Percentiles rank a stretch among this genome's conserved stretches.
These are phyloP conservation scores for Zymoseptoria brevis DNA, from an alignment of 2,329 filamentous ascomycete genomes.

Conservation along the genomic window DNA sequence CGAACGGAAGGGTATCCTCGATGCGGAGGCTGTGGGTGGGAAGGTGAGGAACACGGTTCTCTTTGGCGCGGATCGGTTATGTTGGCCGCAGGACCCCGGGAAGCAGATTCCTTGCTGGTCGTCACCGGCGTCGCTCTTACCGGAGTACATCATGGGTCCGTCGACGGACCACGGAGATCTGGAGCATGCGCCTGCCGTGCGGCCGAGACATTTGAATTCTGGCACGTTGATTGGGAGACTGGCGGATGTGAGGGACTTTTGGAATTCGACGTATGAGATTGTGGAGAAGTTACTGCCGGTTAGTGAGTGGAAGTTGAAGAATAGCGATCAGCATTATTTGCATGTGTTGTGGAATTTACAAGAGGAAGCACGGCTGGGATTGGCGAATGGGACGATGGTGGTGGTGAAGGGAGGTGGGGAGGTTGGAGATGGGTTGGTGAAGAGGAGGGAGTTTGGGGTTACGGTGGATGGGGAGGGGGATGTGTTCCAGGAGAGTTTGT, in stretches of 20 bases:
- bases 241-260: slow-evolving; percentile 8
- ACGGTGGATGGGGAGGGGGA: slow-evolving; percentile 13
- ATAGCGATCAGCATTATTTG: slow-evolving; percentile 13
- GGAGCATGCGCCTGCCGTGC: background rate
- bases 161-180: slow-evolving; percentile 2
- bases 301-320: slow-evolving; percentile 7
- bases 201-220: slow-evolving; percentile 12
- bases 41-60: slow-evolving; percentile 39
- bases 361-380: slow-evolving; percentile 6
- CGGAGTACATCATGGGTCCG: slow-evolving; percentile 7
- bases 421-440: background rate
- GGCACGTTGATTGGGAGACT: slow-evolving; percentile 13
- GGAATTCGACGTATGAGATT: slow-evolving; percentile 3
- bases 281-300: slow-evolving; percentile 1
- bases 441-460: slow-evolving; percentile 10
- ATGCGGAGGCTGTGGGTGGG: slow-evolving; percentile 48
- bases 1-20: slow-evolving; percentile 21
- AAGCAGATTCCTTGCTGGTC: slow-evolving; percentile 3
- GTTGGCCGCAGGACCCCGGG: slow-evolving; percentile 19
- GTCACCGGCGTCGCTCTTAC: slow-evolving; percentile 3
- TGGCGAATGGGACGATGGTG: slow-evolving; percentile 1
- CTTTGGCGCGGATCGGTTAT: slow-evolving; percentile 22
- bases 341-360: slow-evolving; percentile 14
- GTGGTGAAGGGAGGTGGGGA: background rate
- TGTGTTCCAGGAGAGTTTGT: slow-evolving; percentile 9